Base-by-base conservation (phyloP, 306 rosid species). In the Pyrus bretschneideri region DNA sequence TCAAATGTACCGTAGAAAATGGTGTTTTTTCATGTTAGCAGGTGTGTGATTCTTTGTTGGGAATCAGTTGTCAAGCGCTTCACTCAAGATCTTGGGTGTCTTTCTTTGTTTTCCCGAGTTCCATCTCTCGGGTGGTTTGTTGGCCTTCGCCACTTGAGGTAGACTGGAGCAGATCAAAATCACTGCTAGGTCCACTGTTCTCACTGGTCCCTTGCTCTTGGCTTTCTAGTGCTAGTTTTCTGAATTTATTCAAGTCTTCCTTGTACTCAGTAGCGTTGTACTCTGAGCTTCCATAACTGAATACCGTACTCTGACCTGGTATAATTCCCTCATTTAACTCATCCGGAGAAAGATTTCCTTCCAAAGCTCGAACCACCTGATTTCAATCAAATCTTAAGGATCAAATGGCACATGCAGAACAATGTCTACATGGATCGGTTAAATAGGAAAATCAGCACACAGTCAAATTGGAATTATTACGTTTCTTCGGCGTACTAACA, bases 311-410 rank as follows among this genome's bases (percentile, higher is more conserved):
- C 2, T 78, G 79, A 38, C 81, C 88, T 0, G 88, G 88, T 57
- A 59, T 78, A 13, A 70, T 29, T 59, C 81, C 85, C 44, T 78
- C 81, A 60, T 54, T 67, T 38, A 84, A 73, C n/a, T 84, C 83
- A 49, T 74, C 81, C 4, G 77, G 63, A 75, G 88, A 42, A 38
- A 75, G 71, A 70, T 81, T 78, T 33, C 88, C 85, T 67, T 81
- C 88, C 70, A 84, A 73, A 17, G 85, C 88, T 81, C 83, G 83
- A 71, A 84, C 78, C n/a, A 84, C 71, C 88, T 81, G 71, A 44
- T 73, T 66, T 68, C 14, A 11, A n/a, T 46, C 55, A 74, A 33
- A 30, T 42, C 52, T 19, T 38, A 54, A 35, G 60, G 61, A 61
- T 6, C 25, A 44, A 44, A 61, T 60, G 69, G 59, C 77, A 42